A percentile compares a stretch with the other conserved stretches of the same genome.
Conservation (phyloP, 805 yeast species). For the Saccharomycopsis fodiens region DNA sequence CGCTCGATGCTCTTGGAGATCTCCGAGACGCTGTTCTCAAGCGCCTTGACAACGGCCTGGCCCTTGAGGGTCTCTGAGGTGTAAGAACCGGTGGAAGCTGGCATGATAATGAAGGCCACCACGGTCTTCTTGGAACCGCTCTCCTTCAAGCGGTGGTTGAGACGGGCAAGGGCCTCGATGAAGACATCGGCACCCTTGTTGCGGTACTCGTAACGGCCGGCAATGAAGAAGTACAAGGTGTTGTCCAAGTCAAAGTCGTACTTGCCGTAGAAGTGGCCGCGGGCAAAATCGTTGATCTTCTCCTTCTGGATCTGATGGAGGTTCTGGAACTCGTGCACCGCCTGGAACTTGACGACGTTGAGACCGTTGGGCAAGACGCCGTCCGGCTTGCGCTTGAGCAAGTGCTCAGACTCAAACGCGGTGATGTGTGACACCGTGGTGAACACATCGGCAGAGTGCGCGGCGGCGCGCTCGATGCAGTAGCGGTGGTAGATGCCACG, state of each 20-base stretch:
- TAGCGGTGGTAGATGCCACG: slow-evolving; percentile 96
- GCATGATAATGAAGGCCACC: slow-evolving; percentile 97
- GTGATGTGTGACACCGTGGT: slow-evolving; percentile 97
- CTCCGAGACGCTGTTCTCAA: slow-evolving; percentile 82
- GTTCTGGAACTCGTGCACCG: slow-evolving; percentile 97
- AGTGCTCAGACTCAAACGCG: slow-evolving; percentile 90
- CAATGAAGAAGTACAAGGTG: slow-evolving; percentile 90
- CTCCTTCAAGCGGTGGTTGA: slow-evolving; percentile 79
- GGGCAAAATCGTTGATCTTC: slow-evolving; percentile 85
- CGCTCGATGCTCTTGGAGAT: slow-evolving; percentile 82
- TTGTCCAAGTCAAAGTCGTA: slow-evolving; percentile 91
- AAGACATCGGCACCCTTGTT: slow-evolving; percentile 96
- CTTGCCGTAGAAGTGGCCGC: slow-evolving; percentile 97
- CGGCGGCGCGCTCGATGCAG: slow-evolving; percentile 94
- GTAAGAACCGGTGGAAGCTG: slow-evolving; percentile 88
- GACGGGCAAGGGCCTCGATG: slow-evolving; percentile 85
- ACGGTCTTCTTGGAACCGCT: slow-evolving; percentile 83
- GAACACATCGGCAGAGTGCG: slow-evolving; percentile 93
- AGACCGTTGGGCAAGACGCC: slow-evolving; percentile 97
- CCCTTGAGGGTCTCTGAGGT: slow-evolving; percentile 94
- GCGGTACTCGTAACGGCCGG: slow-evolving; percentile 94
- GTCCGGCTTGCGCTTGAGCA: slow-evolving; percentile 92
- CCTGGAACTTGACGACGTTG: slow-evolving; percentile 91
- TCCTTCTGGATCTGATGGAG: slow-evolving; percentile 88
- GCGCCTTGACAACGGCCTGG: slow-evolving; percentile 89